These are phyloP conservation scores for Carpediemonas membranifera DNA, from an alignment of 78 protist genomes.

Conservation along the genomic window DNA sequence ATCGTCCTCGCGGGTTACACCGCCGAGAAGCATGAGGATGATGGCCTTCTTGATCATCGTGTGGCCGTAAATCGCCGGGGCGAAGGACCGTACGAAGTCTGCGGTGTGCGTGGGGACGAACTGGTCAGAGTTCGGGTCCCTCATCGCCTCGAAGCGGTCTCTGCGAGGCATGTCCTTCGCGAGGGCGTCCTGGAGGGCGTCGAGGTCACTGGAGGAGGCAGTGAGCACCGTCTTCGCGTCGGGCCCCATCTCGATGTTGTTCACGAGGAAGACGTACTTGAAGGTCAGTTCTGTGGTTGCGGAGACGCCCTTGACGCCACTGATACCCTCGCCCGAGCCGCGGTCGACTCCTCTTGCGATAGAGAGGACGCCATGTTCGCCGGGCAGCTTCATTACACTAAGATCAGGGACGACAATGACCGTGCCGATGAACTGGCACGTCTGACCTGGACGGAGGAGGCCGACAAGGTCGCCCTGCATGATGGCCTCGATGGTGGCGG, in stretches of 20 bases:
- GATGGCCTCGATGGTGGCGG: slow-evolving; percentile 27
- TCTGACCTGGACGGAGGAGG: slow-evolving; percentile 90
- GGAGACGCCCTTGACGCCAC: neutral
- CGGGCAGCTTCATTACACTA: slow-evolving; percentile 27
- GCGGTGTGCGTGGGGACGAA: slow-evolving; percentile 14
- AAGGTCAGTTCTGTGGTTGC: neutral
- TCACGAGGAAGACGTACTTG: neutral
- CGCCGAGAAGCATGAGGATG: slow-evolving; percentile 86
- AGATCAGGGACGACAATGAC: slow-evolving; percentile 92
- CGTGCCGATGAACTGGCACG: slow-evolving; percentile 68
- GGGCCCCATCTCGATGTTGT: neutral
- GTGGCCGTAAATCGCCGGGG: slow-evolving; percentile 77
- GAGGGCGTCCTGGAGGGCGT: neutral
- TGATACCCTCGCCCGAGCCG: slow-evolving; percentile 1
- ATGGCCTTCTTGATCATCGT: slow-evolving; percentile 81
- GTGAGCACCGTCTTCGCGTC: neutral
- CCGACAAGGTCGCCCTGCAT: slow-evolving; percentile 81
- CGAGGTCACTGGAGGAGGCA: neutral
- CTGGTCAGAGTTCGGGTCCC: neutral
- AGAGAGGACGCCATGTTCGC: neutral
- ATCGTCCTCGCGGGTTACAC: slow-evolving; percentile 74
- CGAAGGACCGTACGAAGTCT: slow-evolving; percentile 45
- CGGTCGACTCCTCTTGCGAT: slow-evolving; percentile 1
- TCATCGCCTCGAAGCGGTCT: neutral
- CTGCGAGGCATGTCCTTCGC: neutral